Evolutionary conservation across 768 basidiomycete genomes (phyloP), one percentile per base, ranked within the genome.

Genomic region (Phylloporus rhodoxanthus): DNA sequence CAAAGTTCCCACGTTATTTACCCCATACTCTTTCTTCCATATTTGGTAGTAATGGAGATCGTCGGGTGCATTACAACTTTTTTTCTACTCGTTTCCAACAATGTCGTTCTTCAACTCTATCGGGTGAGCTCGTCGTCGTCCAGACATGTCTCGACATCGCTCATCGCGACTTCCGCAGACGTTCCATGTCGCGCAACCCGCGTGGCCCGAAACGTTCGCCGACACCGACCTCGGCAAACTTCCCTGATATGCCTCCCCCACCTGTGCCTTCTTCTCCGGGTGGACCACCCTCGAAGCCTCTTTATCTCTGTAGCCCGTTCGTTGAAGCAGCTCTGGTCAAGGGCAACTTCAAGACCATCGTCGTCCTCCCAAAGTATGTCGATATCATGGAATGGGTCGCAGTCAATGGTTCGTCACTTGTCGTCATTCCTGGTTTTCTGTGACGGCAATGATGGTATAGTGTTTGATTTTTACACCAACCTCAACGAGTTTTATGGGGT

Each of bases 381-480:
- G 91, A 95, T 64, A 84, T 91, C 50, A 94, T 91, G 78, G 93
- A 96, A 65, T 96, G 93, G 93, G 93, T 95, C 25, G 93, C 92
- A 10, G 87, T 92, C 37, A 95, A 95, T 61, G 81, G 93, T 95
- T 59, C 64, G 85, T 78, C 47, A 13, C 15, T n/a, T n/a, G 25
- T 11, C 14, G 6, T 2, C 20, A 4, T 5, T 11, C 13, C 0
- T 26, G 21, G 30, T 1, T 20, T 1, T 19, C 26, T 15, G 20
- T 17, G 28, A 8, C 23, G 4, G 3, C 37, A 42, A 60, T 11
- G 20, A 28, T 15, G 5, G 7, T 15, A 0, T 49, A 98, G 95
- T 98, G 40, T 95, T 88, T 60, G 95, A 98, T 70, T 96, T 98
- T 69, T 98, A 95, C 67, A 89, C 87, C 64, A 97, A 96, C 67